Evolutionary conservation across 345 rosid genomes (phyloP).

Genomic region (Hirschfeldia incana): DNA sequence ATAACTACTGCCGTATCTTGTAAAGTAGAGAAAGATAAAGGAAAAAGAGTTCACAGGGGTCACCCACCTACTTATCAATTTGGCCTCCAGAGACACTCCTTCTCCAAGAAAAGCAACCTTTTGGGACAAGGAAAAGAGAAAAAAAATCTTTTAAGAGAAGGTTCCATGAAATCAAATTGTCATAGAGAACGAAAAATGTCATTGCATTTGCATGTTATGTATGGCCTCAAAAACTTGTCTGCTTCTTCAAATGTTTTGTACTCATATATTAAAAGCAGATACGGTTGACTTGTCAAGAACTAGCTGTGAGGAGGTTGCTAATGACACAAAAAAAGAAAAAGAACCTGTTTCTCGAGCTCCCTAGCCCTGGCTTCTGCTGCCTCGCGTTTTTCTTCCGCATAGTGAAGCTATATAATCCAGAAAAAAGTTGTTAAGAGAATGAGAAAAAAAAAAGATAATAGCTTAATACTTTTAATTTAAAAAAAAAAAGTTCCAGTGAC

Average conservation of each 20-base stretch:
- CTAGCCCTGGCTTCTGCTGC: slow-evolving; percentile 94
- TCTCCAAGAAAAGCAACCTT: slow-evolving; percentile 97
- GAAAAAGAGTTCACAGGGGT: slow-evolving; percentile 18
- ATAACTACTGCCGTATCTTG: neutral
- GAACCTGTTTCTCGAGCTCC: slow-evolving; percentile 97
- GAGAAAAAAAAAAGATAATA: slow-evolving; percentile 1
- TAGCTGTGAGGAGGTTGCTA: neutral
- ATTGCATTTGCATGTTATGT: neutral
- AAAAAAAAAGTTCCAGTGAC: neutral
- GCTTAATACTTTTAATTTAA: neutral
- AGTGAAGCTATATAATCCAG: slow-evolving; percentile 54
- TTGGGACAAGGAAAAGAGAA: neutral
- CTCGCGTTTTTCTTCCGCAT: slow-evolving; percentile 70
- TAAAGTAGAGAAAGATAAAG: slow-evolving; percentile 15
- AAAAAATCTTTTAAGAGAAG: neutral
- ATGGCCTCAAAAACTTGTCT: neutral
- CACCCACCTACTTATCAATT: slow-evolving; percentile 76
- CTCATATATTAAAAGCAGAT: neutral
- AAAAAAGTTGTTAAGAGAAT: slow-evolving; percentile 17
- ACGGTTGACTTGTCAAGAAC: neutral
- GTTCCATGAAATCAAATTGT: neutral
- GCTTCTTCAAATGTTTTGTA: neutral
- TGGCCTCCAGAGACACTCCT: slow-evolving; percentile 94
- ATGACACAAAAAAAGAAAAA: neutral
- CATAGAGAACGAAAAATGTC: neutral